Base-by-base conservation (phyloP, 768 basidiomycete genomes). In the Calvatia gigantea region DNA sequence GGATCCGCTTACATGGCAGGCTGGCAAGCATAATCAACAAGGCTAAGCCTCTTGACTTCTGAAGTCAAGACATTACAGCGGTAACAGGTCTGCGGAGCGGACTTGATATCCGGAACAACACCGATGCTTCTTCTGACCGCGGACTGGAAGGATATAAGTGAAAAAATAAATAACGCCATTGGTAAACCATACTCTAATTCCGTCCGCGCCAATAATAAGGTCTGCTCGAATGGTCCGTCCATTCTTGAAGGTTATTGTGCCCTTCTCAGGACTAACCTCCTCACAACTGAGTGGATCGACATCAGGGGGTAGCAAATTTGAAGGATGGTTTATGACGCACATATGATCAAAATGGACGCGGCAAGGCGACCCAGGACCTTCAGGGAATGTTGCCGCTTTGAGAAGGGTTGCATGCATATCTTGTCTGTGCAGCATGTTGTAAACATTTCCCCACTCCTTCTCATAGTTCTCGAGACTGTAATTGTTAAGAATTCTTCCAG, bases 61-160 rank as follows among this genome's bases (percentile, higher is more conserved):
- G 62, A 58, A 0, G 64, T 64, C 39, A 58, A 50, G 17, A 70
- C 67, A 47, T 70, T 70, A 56, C 68, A 68, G 15, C 69, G 63
- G 45, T 69, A 70, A 53, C 69, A 70, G 2, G 69, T 70, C 56
- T 70, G 69, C 17, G 67, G 64, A 1, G 68, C 64, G 3, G 69
- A 65, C 49, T 63, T 64, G 47, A 58, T 67, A 39, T 70, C 62
- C 9, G 68, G 68, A 17, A 60, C 52, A 41, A 69, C 59, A 9
- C 65, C 68, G 17, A 69, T 61, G 15, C 62, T 57, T 44, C 57
- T 55, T 38, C 69, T 60, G 31, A 70, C 63, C 21, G 54, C 65
- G 35, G 67, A 68, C 65, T 69, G 38, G n/a, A 19, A 48, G 15
- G 33, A 5, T 4, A 14, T 37, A 33, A 41, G 4, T 31, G 31